Evolutionary conservation across 148 eudicot species (phyloP), one percentile per base, ranked within the genome.

Genomic region (Bassia scoparia): DNA sequence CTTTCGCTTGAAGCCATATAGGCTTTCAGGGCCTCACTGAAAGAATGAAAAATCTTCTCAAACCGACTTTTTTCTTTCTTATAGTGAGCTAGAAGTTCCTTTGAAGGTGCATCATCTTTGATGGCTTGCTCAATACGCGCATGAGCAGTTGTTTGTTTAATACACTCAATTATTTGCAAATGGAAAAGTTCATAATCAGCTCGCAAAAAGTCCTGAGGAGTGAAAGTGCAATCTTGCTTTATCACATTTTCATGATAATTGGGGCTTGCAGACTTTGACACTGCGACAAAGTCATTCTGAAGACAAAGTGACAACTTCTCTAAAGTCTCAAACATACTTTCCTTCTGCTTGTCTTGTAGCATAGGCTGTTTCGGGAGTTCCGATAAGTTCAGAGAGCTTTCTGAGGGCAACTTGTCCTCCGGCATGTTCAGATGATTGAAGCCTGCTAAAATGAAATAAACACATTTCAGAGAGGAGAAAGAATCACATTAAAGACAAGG

Each of bases 71-170:
- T 77, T 67, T 72, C 74, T 4, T 14, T 31, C 53, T 71, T 27
- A 27, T 55, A 76, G 10, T 21, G 73, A 4, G 30, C 61, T 15
- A 80, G 16, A 9, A 71, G 48, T 15, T 71, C 79, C 20, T 41
- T 48, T 3, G 61, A 33, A 20, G 75, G 44, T 14, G 24, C 7
- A 26, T 75, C 68, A 6, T 44, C 27, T 13, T 33, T 58, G 5
- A 41, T 61, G 43, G 46, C 38, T 41, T 72, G 61, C 64, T 81
- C 77, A n/a, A 76, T 61, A 23, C 55, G 35, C n/a, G 74, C 73
- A 43, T 72, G 71, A 8, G 37, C n/a, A 15, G 68, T 41, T 61
- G 83, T 80, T 50, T 56, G 70, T 31, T 73, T 59, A 52, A 76
- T 81, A 21, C 68, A 76, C 31, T 67, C 74, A 3, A 27, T 41